These are phyloP conservation scores for Cytospora piceicola DNA, from an alignment of 2,329 filamentous ascomycete genomes.

Conservation along the genomic window DNA sequence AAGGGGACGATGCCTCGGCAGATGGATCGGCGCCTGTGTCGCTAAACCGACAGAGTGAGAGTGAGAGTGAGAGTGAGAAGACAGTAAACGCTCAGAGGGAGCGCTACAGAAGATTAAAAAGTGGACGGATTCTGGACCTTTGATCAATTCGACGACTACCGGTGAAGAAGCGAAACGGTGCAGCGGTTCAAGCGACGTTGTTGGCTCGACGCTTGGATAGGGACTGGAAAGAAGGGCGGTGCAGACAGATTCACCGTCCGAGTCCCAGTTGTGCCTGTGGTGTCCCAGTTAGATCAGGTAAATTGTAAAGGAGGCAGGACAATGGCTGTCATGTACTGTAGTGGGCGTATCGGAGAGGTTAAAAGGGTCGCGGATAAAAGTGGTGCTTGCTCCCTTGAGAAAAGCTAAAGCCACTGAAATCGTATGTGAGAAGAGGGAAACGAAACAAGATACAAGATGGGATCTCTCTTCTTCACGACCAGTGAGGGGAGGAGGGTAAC, in stretches of 20 bases:
- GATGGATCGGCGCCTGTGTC: constrained; percentile 21
- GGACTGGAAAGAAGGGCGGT: constrained; percentile 9
- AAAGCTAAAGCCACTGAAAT: neutral
- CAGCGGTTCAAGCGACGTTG: constrained; percentile 8
- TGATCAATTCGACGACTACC: constrained; percentile 14
- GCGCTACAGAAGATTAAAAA: constrained; percentile 13
- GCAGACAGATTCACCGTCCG: constrained; percentile 1
- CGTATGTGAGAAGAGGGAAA: constrained; percentile 2
- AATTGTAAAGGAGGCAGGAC: constrained; percentile 10
- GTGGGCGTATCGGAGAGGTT: constrained; percentile 17
- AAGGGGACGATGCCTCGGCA: constrained; percentile 27
- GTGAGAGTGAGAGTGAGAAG: neutral
- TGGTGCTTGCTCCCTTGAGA: constrained; percentile 1
- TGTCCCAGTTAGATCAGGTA: constrained; percentile 5
- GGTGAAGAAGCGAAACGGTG: neutral
- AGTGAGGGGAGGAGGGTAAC: constrained; percentile 11
- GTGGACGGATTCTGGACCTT: constrained; percentile 13
- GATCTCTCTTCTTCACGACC: constrained; percentile 2
- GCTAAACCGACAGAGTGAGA: neutral
- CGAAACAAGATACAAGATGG: constrained; percentile 7
- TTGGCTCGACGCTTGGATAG: constrained; percentile 19
- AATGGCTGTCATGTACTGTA: constrained; percentile 15
- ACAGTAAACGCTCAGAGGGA: neutral
- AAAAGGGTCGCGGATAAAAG: constrained; percentile 13
- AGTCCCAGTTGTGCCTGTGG: constrained; percentile 4